A percentile compares a stretch with the other conserved stretches of the same genome.
Evolutionary conservation across 257 asterid genomes (phyloP).

Genomic region (Solanum piurae): DNA sequence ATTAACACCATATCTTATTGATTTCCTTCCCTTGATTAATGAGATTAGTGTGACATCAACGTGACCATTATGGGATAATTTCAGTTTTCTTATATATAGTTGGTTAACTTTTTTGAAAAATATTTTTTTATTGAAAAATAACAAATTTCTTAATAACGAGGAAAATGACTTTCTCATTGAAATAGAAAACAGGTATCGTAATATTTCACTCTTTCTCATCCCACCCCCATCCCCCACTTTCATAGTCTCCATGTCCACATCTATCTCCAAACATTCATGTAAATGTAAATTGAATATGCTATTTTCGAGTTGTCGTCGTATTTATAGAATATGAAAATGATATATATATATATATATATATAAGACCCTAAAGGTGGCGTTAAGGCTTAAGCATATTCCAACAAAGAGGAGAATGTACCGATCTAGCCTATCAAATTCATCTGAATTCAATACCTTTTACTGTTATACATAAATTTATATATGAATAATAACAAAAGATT

Average conservation of each 20-base stretch:
- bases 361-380: too few species aligned
- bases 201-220: background rate
- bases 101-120: too few species aligned
- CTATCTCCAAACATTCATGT: background rate
- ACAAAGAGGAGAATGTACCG: too few species aligned
- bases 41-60: background rate
- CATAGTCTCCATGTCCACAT: background rate
- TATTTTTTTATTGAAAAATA: too few species aligned
- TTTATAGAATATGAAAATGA: too few species aligned
- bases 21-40: background rate
- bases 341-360: too few species aligned
- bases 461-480: too few species aligned
- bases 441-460: rapidly evolving
- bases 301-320: rapidly evolving
- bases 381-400: too few species aligned
- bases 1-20: background rate
- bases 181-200: rapidly evolving
- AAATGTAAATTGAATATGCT: background rate
- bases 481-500: too few species aligned
- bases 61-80: background rate
- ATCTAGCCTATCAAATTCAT: too few species aligned
- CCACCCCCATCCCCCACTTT: background rate
- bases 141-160: rapidly evolving
- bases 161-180: background rate
- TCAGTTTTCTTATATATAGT: too few species aligned